phyloP scores from a whole-genome alignment of 768 basidiomycete species.

The Holtermanniella nyarrowii region DNA sequence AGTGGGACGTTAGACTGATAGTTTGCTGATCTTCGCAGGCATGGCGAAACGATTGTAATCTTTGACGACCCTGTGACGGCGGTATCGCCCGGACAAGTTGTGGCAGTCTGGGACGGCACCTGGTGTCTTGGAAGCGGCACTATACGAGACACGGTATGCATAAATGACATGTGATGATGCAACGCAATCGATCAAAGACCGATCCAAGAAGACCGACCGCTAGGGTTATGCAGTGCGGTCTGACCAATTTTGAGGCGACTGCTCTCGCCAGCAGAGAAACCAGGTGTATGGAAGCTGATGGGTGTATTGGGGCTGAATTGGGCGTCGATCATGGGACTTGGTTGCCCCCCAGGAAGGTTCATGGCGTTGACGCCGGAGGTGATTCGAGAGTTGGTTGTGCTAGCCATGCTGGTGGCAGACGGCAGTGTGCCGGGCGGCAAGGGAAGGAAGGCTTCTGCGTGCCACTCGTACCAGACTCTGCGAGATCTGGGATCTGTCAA shows the following conservation, averaged over 20 bases:
- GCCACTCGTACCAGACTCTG: conserved; percentile 96
- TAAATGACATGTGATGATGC: not conserved
- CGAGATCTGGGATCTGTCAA: conserved; percentile 67
- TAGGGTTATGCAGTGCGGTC: conserved; percentile 81
- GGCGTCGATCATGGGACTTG: conserved; percentile 67
- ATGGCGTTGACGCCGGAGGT: conserved; percentile 1
- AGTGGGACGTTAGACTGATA: conserved; percentile 16
- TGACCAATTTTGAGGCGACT: conserved; percentile 75
- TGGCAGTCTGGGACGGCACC: conserved; percentile 58
- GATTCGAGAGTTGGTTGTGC: not conserved
- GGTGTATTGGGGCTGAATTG: conserved; percentile 15
- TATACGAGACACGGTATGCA: conserved; percentile 43
- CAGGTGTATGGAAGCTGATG: not conserved
- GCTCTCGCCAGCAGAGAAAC: conserved; percentile 11
- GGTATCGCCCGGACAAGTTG: conserved; percentile 71
- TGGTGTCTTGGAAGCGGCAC: conserved; percentile 79
- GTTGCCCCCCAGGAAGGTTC: conserved; percentile 21
- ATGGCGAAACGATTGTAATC: conserved; percentile 41
- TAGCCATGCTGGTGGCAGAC: conserved; percentile 1
- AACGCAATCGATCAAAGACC: too few relatives aligned
- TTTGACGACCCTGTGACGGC: conserved; percentile 57
- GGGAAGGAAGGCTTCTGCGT: conserved; percentile 81
- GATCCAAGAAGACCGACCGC: conserved; percentile 86
- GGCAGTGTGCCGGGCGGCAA: conserved; percentile 10
- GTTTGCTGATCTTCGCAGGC: conserved; percentile 15